These are phyloP conservation scores for Tolypocladium endophyticum DNA, from an alignment of 2,329 filamentous ascomycete genomes.

Conservation along the genomic window DNA sequence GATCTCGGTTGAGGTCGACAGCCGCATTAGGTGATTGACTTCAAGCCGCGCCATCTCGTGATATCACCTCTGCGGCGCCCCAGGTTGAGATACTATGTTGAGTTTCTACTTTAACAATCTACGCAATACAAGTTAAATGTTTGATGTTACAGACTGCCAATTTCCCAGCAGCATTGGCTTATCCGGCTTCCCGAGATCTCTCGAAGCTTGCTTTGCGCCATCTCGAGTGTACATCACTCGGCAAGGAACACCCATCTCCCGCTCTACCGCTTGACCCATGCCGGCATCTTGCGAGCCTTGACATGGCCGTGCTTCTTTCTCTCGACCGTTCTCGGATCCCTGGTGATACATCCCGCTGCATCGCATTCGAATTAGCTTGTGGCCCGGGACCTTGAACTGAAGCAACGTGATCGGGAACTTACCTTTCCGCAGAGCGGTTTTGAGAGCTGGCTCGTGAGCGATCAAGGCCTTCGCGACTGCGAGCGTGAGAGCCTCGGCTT, in stretches of 20 bases:
- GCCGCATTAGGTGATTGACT: background rate
- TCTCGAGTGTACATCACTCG: background rate
- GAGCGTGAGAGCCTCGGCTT: conserved; percentile 88
- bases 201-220: background rate
- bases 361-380: conserved; percentile 5
- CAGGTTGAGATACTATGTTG: background rate
- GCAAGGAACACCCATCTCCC: background rate
- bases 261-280: conserved; percentile 83
- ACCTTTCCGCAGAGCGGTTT: conserved; percentile 82
- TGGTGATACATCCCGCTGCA: conserved; percentile 82
- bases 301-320: conserved; percentile 95
- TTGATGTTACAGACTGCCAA: background rate
- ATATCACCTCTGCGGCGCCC: background rate
- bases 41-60: background rate
- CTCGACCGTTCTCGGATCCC: conserved; percentile 85
- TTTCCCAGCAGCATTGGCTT: background rate
- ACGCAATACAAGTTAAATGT: background rate
- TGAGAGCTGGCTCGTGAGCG: conserved; percentile 86
- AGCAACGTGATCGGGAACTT: conserved; percentile 26
- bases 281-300: conserved; percentile 95
- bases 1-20: background rate
- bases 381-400: background rate
- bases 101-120: background rate
- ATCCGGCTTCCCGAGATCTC: background rate
- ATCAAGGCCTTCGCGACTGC: conserved; percentile 80